A percentile compares a stretch with the other conserved stretches of the same genome.
phyloP scores from a whole-genome alignment of 805 yeast genomes.

The Metschnikowia lochheadii region DNA sequence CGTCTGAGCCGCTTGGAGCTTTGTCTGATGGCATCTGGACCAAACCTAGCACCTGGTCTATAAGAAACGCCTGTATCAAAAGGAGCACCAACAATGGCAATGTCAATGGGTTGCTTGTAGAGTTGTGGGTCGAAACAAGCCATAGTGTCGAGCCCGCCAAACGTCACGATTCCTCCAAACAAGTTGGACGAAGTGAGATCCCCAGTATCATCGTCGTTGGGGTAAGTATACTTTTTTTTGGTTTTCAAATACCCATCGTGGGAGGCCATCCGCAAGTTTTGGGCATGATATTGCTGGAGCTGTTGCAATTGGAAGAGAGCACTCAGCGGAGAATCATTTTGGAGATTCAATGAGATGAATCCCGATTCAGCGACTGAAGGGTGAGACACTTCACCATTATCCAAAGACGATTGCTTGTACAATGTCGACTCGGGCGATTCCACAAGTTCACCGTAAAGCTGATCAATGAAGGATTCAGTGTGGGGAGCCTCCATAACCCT shows the following conservation, averaged over 20 bases:
- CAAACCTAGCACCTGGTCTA: slow-evolving; percentile 57
- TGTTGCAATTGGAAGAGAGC: slow-evolving; percentile 4
- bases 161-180: slow-evolving; percentile 53
- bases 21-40: slow-evolving; percentile 50
- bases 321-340: neutral
- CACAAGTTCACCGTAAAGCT: slow-evolving; percentile 15
- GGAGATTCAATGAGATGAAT: neutral
- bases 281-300: slow-evolving; percentile 2
- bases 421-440: slow-evolving; percentile 5
- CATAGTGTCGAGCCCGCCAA: slow-evolving; percentile 46
- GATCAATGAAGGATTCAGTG: slow-evolving; percentile 13
- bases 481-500: neutral
- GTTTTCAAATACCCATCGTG: slow-evolving; percentile 15
- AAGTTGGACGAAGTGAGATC: slow-evolving; percentile 20
- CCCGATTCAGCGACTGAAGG: neutral
- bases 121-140: slow-evolving; percentile 43
- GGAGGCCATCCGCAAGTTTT: slow-evolving; percentile 5
- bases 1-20: slow-evolving; percentile 43
- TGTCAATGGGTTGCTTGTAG: slow-evolving; percentile 30
- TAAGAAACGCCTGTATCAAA: slow-evolving; percentile 55
- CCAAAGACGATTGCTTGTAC: slow-evolving; percentile 5
- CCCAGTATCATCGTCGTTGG: slow-evolving; percentile 33
- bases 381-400: neutral
- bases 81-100: slow-evolving; percentile 58
- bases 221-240: slow-evolving; percentile 24